Conservation (phyloP, 1,284 basidiomycete genomes). For the Heterobasidion occidentale region DNA sequence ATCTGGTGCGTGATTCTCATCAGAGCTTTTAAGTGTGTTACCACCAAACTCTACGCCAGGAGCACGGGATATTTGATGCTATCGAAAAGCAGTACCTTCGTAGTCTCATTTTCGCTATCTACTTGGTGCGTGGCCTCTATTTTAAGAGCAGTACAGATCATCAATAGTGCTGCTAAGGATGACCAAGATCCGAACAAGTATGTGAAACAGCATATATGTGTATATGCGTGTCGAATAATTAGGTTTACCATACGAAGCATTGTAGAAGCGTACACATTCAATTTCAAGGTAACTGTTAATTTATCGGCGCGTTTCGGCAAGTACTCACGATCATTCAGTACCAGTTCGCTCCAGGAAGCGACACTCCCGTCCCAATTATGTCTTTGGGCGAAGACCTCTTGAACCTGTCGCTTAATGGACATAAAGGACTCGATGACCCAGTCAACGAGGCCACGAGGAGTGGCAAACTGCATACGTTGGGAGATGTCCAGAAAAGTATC, state of each 20-base stretch:
- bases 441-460: conserved; percentile 43
- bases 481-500: conserved; percentile 66
- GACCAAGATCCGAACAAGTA: conserved; percentile 74
- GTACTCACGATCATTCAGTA: conserved; percentile 33
- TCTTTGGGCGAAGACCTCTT: conserved; percentile 51
- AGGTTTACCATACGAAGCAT: conserved; percentile 37
- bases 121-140: conserved; percentile 43
- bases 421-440: conserved; percentile 33
- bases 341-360: conserved; percentile 47
- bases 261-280: conserved; percentile 77
- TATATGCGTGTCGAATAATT: background rate
- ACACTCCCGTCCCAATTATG: conserved; percentile 54
- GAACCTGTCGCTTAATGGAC: conserved; percentile 37
- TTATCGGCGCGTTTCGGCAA: too few relatives aligned
- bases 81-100: conserved; percentile 69
- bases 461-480: conserved; percentile 56
- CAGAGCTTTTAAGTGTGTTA: background rate
- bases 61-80: conserved; percentile 75
- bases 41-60: conserved; percentile 31
- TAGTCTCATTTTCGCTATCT: conserved; percentile 77
- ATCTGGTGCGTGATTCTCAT: conserved; percentile 42
- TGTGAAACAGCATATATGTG: conserved; percentile 15
- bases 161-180: conserved; percentile 36
- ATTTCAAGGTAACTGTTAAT: conserved; percentile 51
- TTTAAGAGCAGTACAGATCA: background rate